Base-by-base conservation (phyloP, 2,329 filamentous ascomycete species). In the Dryadomyces quercivorus region DNA sequence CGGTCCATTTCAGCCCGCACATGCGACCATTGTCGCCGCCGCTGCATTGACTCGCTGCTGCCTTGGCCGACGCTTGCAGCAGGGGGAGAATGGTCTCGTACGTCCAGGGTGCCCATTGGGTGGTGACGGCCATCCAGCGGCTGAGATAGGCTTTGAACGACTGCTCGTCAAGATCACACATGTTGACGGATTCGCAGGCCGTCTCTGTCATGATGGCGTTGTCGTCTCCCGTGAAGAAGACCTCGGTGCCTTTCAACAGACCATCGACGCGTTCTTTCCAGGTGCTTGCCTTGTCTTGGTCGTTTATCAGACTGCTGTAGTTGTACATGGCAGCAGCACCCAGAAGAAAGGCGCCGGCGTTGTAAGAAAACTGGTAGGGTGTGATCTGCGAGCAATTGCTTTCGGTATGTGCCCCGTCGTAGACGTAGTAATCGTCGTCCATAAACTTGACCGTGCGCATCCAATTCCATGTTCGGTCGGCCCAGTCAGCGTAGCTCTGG, bases 61-160 rank as follows among this genome's bases (percentile, higher is more conserved):
- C 78, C 16, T 63, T 57, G 0, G 78, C 82, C 26, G 70, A 74
- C 16, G 69, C 65, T 36, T 67, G 64, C 47, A 85, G 66, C 18
- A 81, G 67, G 5, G 73, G 70, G 61, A 72, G 70, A 58, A 84
- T 75, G 5, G 63, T 67, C 50, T 73, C 67, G 56, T 67, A 70
- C 1, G 75, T 78, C 58, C 73, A 72, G 0, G 81, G 76, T 1
- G 76, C 79, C 62, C 84, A 64, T 63, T 78, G 74, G 7, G 74
- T 68, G 1, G 78, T 76, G 18, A 69, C 70, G 0, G 79, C 75
- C 64, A 84, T 68, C 80, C 84, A 90, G 47, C 86, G 82, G 26
- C 80, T 69, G 22, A 88, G 72, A 66, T 88, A 89, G 12, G 82
- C 85, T 69, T 90, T 90, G 79, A 89, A 90, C 49, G 76, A 81